Evolutionary conservation across 164 flowering plant species (phyloP).

Genomic region (Dillenia suffruticosa): DNA sequence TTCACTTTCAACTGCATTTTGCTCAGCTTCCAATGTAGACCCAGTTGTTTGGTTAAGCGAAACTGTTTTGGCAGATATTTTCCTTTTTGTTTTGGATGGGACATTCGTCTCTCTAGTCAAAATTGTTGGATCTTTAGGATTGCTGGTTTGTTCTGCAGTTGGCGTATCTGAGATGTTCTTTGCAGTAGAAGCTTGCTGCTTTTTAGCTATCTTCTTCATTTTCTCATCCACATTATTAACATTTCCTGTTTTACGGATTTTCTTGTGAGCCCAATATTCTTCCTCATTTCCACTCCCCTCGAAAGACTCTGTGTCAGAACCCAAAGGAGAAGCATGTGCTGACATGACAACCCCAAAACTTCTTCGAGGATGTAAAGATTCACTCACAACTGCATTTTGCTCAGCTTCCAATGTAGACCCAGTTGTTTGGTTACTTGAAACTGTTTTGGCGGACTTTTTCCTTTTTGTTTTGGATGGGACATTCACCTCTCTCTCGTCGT

Average conservation of each 20-base stretch:
- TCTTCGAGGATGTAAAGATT: slow-evolving; percentile 2
- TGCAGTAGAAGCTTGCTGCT: slow-evolving; percentile 16
- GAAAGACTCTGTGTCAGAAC: slow-evolving; percentile 15
- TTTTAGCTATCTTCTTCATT: slow-evolving; percentile 25
- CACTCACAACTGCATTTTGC: slow-evolving; percentile 8
- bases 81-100: slow-evolving; percentile 16
- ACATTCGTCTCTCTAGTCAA: slow-evolving; percentile 11
- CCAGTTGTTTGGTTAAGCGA: slow-evolving; percentile 7
- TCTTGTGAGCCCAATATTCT: slow-evolving; percentile 11
- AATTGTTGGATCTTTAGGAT: slow-evolving; percentile 9
- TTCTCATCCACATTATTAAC: slow-evolving; percentile 12
- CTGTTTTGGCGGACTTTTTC: slow-evolving; percentile 12
- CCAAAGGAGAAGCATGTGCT: slow-evolving; percentile 1
- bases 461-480: slow-evolving; percentile 17
- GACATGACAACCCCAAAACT: neutral
- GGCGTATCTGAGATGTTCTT: slow-evolving; percentile 10
- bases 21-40: slow-evolving; percentile 10
- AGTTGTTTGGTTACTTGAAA: slow-evolving; percentile 8
- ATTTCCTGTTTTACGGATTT: slow-evolving; percentile 13
- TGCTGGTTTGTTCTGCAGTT: slow-evolving; percentile 12
- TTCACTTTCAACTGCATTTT: slow-evolving; percentile 8
- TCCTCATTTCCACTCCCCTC: slow-evolving; percentile 12
- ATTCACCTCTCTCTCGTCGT: slow-evolving; percentile 12
- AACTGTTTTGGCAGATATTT: slow-evolving; percentile 13
- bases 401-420: slow-evolving; percentile 9